Base-by-base conservation (phyloP, 768 basidiomycete species). In the Pholiota microspora region DNA sequence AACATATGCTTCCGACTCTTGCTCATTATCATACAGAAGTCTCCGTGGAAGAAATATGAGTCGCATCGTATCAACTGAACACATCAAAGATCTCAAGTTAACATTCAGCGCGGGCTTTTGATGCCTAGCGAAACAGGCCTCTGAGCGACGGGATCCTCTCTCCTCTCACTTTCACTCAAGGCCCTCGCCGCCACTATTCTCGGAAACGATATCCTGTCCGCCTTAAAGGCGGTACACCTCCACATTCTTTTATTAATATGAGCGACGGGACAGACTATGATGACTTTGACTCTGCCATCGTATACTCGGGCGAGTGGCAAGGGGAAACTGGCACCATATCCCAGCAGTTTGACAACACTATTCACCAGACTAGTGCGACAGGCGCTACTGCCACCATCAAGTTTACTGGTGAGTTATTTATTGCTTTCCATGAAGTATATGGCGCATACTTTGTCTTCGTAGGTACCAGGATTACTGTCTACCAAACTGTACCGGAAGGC, bases 381-480 rank as follows among this genome's bases (percentile, higher is more conserved):
- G 55, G 55, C 18, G 55, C 55, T 4, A 51, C 55, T 28, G 55
- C 55, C 4, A 56, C 50, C 1, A 51, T 56, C 8, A 51, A 44
- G 27, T 56, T 56, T 13, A 23, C 29, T 7, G 55, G 55, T 56
- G 23, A 9, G 55, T 48, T 18, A 13, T 7, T 46, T 16, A 21
- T 31, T 23, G n/a, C n/a, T 38, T 25, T 53, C 8, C 15, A 12
- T 15, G 42, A 44, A 4, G 12, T 7, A 13, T 44, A 25, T 54
- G 10, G 2, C 16, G 10, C 25, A n/a, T n/a, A n/a, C n/a, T n/a
- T n/a, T n/a, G n/a, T 2, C 13, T 31, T n/a, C 29, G n/a, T n/a
- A 59, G 58, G 58, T 9, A 59, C 55, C 1, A 29, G 51, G 4
- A 53, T 59, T 21, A 44, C 48, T n/a, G 31, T 59, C 2, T 53